Base-by-base conservation (phyloP, 768 basidiomycete genomes). In the Tulasnella sp. region DNA sequence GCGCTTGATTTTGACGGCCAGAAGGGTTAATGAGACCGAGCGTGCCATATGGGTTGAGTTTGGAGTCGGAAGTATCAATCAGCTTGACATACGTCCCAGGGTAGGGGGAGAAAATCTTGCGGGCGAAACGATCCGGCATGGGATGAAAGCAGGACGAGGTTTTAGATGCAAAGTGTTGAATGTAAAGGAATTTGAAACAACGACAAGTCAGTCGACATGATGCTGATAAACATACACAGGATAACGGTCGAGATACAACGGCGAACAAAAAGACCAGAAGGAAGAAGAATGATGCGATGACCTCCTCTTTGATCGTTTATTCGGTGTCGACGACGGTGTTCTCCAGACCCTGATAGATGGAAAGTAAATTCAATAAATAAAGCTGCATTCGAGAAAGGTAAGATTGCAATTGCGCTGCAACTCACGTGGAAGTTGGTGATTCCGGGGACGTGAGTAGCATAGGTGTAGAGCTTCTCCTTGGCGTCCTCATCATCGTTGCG, bases 401-500 rank as follows among this genome's bases (percentile, higher is more conserved):
- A 12, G 35, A n/a, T n/a, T n/a, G n/a, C n/a, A n/a, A n/a, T n/a
- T n/a, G n/a, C n/a, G n/a, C n/a, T 16, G 8, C 5, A 14, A 79
- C 89, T 74, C 72, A 90, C 95, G 90, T 96, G 95, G 90, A 94
- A 94, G 62, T 89, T 82, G 8, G 81, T 78, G 62, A 93, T 92
- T 32, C 39, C 62, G 62, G 88, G 84, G 71, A 97, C 89, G 79
- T 91, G 86, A 73, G 87, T 87, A 75, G 92, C 95, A 80, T 94
- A 93, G 36, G 92, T 95, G 86, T 84, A 98, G 72, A 97, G 90
- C 84, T 95, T 97, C 86, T 96, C 95, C 84, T 95, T 97, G 73
- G 97, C 96, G 78, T 90, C 91, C 85, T 99, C 96, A 77, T 98
- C 95, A 82, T 99, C 96, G 81, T 98, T 98, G 78, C 97, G 92